Evolutionary conservation across 768 basidiomycete genomes (phyloP).

Genomic region (Porphyrellus cyaneotinctus): DNA sequence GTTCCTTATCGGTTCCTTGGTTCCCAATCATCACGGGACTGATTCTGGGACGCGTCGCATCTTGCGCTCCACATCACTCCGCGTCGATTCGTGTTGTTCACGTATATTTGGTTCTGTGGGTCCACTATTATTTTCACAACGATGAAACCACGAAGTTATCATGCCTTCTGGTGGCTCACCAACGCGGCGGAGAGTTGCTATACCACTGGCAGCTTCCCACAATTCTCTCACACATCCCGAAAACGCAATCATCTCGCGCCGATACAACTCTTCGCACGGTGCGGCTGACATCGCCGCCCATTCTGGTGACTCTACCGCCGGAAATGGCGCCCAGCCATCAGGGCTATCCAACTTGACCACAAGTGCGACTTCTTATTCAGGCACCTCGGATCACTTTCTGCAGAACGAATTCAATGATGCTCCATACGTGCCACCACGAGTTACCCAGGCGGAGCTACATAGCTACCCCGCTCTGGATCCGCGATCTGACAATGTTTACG

Average conservation of each 20-base stretch:
- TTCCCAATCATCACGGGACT: conserved; percentile 5
- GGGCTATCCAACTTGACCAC: conserved; percentile 8
- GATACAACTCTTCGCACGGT: conserved; percentile 16
- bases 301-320: conserved; percentile 10
- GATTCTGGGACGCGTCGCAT: conserved; percentile 15
- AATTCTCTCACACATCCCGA: conserved; percentile 14
- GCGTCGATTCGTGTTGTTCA: conserved; percentile 19
- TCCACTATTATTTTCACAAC: conserved; percentile 29
- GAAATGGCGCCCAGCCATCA: conserved; percentile 9
- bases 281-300: conserved; percentile 19
- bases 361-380: conserved; percentile 8
- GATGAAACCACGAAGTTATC: conserved; percentile 22
- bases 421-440: conserved; percentile 30
- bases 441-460: conserved; percentile 17
- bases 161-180: conserved; percentile 25
- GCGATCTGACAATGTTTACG: conserved; percentile 5
- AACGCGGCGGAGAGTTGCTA: conserved; percentile 12
- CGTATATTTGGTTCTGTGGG: conserved; percentile 35
- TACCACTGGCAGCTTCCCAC: conserved; percentile 1
- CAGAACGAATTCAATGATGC: conserved; percentile 22
- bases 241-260: conserved; percentile 6
- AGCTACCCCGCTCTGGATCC: conserved; percentile 14
- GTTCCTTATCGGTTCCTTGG: conserved; percentile 17
- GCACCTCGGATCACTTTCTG: conserved; percentile 11
- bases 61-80: conserved; percentile 1